Percentiles rank a stretch among this genome's conserved stretches.
Conservation (phyloP, 805 yeast genomes). For the Spathaspora gorwiae region DNA sequence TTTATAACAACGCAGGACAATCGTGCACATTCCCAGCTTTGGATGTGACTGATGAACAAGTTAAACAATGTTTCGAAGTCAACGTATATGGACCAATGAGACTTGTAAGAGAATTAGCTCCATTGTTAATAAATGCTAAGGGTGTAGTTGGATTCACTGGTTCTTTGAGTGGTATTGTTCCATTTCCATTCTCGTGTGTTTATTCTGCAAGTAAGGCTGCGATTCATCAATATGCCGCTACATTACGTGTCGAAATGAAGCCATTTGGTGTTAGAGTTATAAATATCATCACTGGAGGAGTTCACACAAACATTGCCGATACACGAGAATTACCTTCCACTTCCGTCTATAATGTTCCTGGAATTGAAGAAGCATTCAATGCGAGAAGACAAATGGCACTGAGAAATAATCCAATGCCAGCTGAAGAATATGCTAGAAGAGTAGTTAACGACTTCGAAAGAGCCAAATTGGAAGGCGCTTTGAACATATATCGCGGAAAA, state of each 20-base stretch:
- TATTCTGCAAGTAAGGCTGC: conserved; percentile 74
- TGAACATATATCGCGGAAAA: conserved; percentile 57
- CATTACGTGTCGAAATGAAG: conserved; percentile 60
- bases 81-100: conserved; percentile 71
- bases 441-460: conserved; percentile 49
- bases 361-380: conserved; percentile 45
- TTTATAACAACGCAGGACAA: conserved; percentile 76
- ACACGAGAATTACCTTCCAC: conserved; percentile 52
- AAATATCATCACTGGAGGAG: conserved; percentile 73
- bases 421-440: conserved; percentile 52
- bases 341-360: conserved; percentile 51
- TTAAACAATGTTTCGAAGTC: conserved; percentile 52
- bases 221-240: conserved; percentile 64
- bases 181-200: conserved; percentile 67
- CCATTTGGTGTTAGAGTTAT: conserved; percentile 70
- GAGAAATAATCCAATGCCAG: conserved; percentile 53
- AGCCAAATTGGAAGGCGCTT: conserved; percentile 28
- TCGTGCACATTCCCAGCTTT: conserved; percentile 68
- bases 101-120: conserved; percentile 53
- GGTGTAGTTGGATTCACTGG: conserved; percentile 76
- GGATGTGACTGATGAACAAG: conserved; percentile 55
- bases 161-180: conserved; percentile 58
- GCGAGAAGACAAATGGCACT: conserved; percentile 56
- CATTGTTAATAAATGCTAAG: conserved; percentile 54
- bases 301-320: conserved; percentile 65